phyloP scores from a whole-genome alignment of 2,329 filamentous ascomycete genomes.

The Simplicillium aogashimaense region DNA sequence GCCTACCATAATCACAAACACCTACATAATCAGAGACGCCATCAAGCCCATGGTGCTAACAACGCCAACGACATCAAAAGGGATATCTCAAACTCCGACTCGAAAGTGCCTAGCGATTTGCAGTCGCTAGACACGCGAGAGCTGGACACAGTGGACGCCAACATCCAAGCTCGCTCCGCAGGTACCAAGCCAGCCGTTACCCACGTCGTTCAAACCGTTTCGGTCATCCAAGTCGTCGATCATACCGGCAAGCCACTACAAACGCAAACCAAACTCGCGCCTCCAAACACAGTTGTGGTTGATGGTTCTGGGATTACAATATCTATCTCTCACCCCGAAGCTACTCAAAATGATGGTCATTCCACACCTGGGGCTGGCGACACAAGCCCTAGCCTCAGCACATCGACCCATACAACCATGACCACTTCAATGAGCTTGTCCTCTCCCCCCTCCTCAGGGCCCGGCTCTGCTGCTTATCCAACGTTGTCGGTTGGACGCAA shows the following conservation, averaged over 20 bases:
- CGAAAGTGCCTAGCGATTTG: constrained; percentile 6
- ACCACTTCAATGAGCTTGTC: constrained; percentile 1
- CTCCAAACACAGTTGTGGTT: constrained; percentile 26
- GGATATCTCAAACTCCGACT: constrained; percentile 15
- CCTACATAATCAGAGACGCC: constrained; percentile 14
- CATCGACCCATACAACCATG: constrained; percentile 1
- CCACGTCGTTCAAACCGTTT: constrained; percentile 43
- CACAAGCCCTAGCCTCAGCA: constrained; percentile 13
- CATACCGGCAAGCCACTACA: constrained; percentile 32
- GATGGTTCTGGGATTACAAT: constrained; percentile 26
- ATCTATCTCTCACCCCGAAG: constrained; percentile 17
- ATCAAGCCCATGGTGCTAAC: constrained; percentile 11
- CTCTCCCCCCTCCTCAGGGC: background rate
- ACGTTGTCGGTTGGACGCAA: no score
- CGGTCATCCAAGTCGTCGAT: constrained; percentile 43
- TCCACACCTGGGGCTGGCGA: constrained; percentile 3
- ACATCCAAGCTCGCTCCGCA: constrained; percentile 3
- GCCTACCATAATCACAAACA: constrained; percentile 3
- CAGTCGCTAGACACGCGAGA: constrained; percentile 8
- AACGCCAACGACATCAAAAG: constrained; percentile 9
- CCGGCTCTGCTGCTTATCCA: no score
- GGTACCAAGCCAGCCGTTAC: constrained; percentile 22
- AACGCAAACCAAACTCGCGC: constrained; percentile 29
- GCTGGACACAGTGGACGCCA: constrained; percentile 9
- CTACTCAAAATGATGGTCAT: constrained; percentile 4